phyloP scores from a whole-genome alignment of 805 yeast species.

The Metschnikowia koreensis region DNA sequence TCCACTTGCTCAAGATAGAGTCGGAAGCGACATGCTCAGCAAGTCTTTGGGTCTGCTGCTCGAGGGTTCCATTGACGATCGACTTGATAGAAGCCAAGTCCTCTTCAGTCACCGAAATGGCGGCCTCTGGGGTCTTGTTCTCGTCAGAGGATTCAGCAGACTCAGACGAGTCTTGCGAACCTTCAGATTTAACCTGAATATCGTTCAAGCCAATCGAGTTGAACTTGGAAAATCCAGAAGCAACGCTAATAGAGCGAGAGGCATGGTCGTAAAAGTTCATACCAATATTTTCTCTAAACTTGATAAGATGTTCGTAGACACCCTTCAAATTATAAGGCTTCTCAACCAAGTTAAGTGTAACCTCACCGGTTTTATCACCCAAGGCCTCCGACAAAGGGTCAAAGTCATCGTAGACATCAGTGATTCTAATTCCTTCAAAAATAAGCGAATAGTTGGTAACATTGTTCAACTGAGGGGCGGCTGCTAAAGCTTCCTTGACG shows the following conservation, averaged over 20 bases:
- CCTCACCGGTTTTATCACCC: constrained; percentile 21
- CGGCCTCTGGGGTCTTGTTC: constrained; percentile 6
- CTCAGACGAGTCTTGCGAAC: constrained; percentile 3
- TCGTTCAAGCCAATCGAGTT: constrained; percentile 38
- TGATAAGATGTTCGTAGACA: constrained; percentile 60
- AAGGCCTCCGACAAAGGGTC: constrained; percentile 26
- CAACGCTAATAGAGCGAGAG: constrained; percentile 40
- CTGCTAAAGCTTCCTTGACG: constrained; percentile 54
- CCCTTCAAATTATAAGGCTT: constrained; percentile 59
- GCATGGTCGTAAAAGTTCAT: constrained; percentile 47
- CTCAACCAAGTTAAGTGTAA: constrained; percentile 48
- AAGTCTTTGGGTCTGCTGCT: constrained; percentile 4
- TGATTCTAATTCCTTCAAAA: constrained; percentile 32
- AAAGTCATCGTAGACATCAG: constrained; percentile 29
- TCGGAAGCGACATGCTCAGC: constrained; percentile 25
- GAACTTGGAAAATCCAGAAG: constrained; percentile 53
- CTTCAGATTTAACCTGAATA: constrained; percentile 18
- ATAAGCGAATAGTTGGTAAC: constrained; percentile 58
- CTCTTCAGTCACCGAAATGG: constrained; percentile 26
- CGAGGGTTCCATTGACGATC: constrained; percentile 7
- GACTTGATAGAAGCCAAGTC: constrained; percentile 25
- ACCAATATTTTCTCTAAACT: constrained; percentile 60
- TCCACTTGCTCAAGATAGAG: constrained; percentile 26
- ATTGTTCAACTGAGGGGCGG: constrained; percentile 56
- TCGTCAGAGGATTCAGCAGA: constrained; percentile 12